Conservation (phyloP, 2,329 filamentous ascomycete species). For the Penicillium psychrosexuale region DNA sequence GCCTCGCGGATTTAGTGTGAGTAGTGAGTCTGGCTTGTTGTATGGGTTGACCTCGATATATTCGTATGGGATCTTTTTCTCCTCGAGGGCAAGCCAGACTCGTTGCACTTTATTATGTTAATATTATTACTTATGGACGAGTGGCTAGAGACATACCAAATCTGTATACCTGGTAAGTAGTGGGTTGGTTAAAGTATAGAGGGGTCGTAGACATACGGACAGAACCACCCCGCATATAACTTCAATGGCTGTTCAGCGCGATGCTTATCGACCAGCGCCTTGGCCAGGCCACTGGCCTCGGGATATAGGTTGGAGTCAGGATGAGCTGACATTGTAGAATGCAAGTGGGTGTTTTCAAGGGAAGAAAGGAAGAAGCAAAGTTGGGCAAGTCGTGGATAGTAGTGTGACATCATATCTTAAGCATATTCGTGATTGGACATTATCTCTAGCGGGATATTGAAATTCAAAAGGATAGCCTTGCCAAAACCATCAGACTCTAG, state of each 20-base stretch:
- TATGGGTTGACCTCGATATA: slow-evolving; percentile 78
- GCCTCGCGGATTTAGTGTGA: slow-evolving; percentile 70
- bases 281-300: slow-evolving; percentile 46
- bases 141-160: slow-evolving; percentile 28
- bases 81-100: slow-evolving; percentile 68
- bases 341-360: not conserved
- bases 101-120: slow-evolving; percentile 54
- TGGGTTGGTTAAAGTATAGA: not conserved
- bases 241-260: slow-evolving; percentile 46
- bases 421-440: not conserved
- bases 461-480: not conserved
- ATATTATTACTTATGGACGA: not conserved
- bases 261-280: slow-evolving; percentile 35
- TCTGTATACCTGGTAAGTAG: slow-evolving; percentile 17
- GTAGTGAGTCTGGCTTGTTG: slow-evolving; percentile 64
- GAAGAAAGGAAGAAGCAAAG: not conserved
- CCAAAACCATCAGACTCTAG: not conserved
- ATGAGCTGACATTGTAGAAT: slow-evolving; percentile 26
- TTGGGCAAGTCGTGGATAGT: not conserved
- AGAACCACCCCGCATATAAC: slow-evolving; percentile 75
- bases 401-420: not conserved
- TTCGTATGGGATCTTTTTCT: slow-evolving; percentile 71
- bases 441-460: not conserved
- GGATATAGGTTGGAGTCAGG: slow-evolving; percentile 46
- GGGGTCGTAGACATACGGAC: slow-evolving; percentile 40